A percentile compares a stretch with the other conserved stretches of the same genome.
Evolutionary conservation across 192 early-diverging fungal species (phyloP).

Genomic region (Phycomyces blakesleeanus): DNA sequence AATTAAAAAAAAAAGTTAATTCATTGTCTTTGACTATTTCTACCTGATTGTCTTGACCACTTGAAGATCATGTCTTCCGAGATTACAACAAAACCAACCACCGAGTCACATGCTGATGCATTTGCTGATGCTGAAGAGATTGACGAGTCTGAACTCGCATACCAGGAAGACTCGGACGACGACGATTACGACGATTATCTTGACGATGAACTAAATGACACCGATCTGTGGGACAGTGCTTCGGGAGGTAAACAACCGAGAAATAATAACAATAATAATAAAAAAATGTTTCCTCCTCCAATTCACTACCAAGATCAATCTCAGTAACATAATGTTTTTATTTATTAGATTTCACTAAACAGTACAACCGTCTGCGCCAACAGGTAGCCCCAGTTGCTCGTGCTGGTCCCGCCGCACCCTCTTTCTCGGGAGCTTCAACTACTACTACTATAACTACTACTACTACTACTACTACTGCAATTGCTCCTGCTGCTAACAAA

Average conservation of each 20-base stretch:
- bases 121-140: no score
- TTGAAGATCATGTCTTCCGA: no score
- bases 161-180: slow-evolving; percentile 43
- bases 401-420: neutral
- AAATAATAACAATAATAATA: no score
- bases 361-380: slow-evolving; percentile 80
- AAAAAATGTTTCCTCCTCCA: no score
- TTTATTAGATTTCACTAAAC: slow-evolving; percentile 84
- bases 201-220: slow-evolving; percentile 73
- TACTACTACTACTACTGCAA: slow-evolving; percentile 15
- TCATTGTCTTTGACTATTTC: no score
- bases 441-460: slow-evolving; percentile 9
- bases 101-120: no score
- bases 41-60: no score
- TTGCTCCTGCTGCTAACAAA: slow-evolving; percentile 15
- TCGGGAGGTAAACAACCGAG: slow-evolving; percentile 54
- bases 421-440: slow-evolving; percentile 1
- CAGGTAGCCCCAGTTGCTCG: slow-evolving; percentile 46
- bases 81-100: no score
- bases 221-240: slow-evolving; percentile 76
- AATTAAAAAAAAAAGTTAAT: no score
- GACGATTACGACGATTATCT: slow-evolving; percentile 59
- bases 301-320: no score
- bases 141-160: no score
- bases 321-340: neutral